Evolutionary conservation across 2,329 filamentous ascomycete genomes (phyloP), one percentile per base, ranked within the genome.

Genomic region (Neocucurbitaria cava): DNA sequence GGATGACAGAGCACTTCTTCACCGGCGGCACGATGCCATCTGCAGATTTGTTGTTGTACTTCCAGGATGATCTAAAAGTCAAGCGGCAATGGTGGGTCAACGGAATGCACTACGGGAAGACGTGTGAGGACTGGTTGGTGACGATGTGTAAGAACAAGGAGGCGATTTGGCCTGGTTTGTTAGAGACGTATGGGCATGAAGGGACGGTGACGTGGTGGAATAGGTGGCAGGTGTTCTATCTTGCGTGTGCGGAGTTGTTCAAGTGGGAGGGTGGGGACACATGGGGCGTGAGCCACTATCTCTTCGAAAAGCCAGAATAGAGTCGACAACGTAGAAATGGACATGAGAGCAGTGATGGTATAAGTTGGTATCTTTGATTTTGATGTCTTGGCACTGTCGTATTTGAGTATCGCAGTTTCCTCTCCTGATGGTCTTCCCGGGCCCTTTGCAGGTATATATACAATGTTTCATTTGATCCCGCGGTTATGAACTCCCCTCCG

Each of bases 1-100:
- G 88, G 88, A 90, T 90, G 88, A 88, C 87, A 46, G 84, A 83
- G 57, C 82, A 89, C 67, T 91, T 90, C 79, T 90, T 90, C 75
- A 88, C 87, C 0, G 88, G 88, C 11, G 88, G 88, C 2, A 90
- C 87, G 6, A 91, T 90, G 88, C 86, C 85, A 3, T 86, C 82
- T 38, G 83, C 86, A 0, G 88, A 90, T 69, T 73, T 91, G 49
- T 72, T 90, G 55, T 77, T 87, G 36, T 90, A 83, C 68, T 90
- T 90, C 68, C 87, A 90, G 72, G 76, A 79, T 21, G 82, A 89
- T 65, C 70, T 90, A 46, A 81, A 74, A 47, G 71, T 90, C 26
- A 76, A 83, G 73, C 77, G 79, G 61, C 86, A 89, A 72, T 91
- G 88, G 88, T 90, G 87, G 87, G 83, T 90, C 8, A 88, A 82